phyloP scores from a whole-genome alignment of 2,329 filamentous ascomycete species.

The Ophiobolus disseminans region DNA sequence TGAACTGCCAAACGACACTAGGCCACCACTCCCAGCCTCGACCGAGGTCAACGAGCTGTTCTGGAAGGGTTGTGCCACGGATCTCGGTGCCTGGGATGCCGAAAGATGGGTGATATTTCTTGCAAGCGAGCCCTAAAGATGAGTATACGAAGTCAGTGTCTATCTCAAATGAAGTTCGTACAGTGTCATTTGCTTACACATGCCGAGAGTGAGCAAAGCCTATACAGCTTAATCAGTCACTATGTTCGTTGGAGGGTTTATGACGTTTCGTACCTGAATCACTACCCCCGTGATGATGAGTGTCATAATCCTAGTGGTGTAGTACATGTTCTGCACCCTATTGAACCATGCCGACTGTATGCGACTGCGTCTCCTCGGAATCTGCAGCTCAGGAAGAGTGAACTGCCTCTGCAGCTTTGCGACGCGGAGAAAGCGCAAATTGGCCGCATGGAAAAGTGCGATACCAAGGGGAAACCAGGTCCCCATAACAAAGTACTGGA shows the following conservation, averaged over 20 bases:
- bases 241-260: not conserved
- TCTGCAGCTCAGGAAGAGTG: constrained; percentile 1
- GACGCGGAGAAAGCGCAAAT: constrained; percentile 21
- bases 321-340: constrained; percentile 1
- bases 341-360: constrained; percentile 6
- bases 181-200: no score
- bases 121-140: constrained; percentile 13
- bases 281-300: constrained; percentile 9
- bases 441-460: constrained; percentile 25
- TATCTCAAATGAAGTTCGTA: no score
- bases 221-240: constrained; percentile 1
- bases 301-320: constrained; percentile 6
- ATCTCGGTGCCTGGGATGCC: constrained; percentile 23
- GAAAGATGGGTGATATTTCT: constrained; percentile 26
- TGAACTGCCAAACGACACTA: constrained; percentile 24
- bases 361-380: constrained; percentile 1
- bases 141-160: no score
- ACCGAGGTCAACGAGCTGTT: constrained; percentile 22
- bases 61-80: constrained; percentile 14
- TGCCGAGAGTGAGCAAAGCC: constrained; percentile 9
- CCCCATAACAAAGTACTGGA: constrained; percentile 29
- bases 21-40: constrained; percentile 33
- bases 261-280: constrained; percentile 1
- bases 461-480: constrained; percentile 27
- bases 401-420: constrained; percentile 23